Percentiles rank a stretch among this genome's conserved stretches.
Evolutionary conservation across 805 yeast genomes (phyloP).

Genomic region (Lipomyces mesembrius): DNA sequence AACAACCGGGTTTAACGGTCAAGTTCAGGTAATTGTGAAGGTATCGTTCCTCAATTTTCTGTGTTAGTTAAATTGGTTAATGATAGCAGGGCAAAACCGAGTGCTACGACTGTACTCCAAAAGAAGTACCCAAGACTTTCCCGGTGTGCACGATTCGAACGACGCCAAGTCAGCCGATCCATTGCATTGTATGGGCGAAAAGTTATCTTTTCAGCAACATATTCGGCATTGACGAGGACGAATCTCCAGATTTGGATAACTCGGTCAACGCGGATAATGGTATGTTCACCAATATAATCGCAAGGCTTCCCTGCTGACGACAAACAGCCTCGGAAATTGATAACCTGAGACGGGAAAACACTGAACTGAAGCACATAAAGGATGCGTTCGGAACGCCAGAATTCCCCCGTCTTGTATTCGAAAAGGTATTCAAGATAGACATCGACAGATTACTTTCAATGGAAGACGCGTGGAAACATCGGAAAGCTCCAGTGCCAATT

Average conservation of each 20-base stretch:
- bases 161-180: constrained; percentile 95
- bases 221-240: constrained; percentile 55
- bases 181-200: constrained; percentile 97
- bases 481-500: constrained; percentile 72
- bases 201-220: constrained; percentile 82
- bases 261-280: constrained; percentile 68
- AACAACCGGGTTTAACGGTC: constrained; percentile 93
- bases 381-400: constrained; percentile 45
- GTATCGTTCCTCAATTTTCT: constrained; percentile 8
- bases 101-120: constrained; percentile 90
- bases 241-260: constrained; percentile 66
- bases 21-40: constrained; percentile 80
- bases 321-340: constrained; percentile 45
- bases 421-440: constrained; percentile 69
- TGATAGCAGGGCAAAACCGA: constrained; percentile 69
- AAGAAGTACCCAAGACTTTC: constrained; percentile 85
- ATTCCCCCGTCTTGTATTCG: constrained; percentile 44
- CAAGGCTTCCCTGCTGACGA: neutral
- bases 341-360: constrained; percentile 45
- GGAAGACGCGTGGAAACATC: constrained; percentile 76
- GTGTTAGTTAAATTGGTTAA: neutral
- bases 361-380: constrained; percentile 46
- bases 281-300: constrained; percentile 46
- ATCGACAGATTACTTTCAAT: constrained; percentile 72
- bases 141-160: constrained; percentile 97